Conservation (phyloP, 345 rosid species). For the Raphanus sativus region DNA sequence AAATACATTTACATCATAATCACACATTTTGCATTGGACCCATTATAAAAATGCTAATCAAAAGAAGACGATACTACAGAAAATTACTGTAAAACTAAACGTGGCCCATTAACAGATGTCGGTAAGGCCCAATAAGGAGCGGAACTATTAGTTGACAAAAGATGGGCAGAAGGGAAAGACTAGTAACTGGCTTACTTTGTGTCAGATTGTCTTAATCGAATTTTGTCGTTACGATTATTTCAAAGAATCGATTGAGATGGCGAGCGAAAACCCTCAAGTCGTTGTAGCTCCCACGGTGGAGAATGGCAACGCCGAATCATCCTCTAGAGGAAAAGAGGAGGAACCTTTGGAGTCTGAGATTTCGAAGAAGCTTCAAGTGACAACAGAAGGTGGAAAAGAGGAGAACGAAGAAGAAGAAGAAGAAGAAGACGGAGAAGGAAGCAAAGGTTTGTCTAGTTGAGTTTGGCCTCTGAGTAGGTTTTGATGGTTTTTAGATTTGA, state of each 20-base stretch:
- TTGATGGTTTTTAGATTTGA: neutral
- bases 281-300: conserved; percentile 40
- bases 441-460: conserved; percentile 46
- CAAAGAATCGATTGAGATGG: conserved; percentile 42
- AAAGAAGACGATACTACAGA: neutral
- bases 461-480: neutral
- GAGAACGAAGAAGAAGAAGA: conserved; percentile 42
- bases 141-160: neutral
- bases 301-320: conserved; percentile 36
- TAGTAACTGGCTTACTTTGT: conserved; percentile 1
- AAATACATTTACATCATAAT: neutral
- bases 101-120: neutral
- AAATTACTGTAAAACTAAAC: neutral
- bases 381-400: conserved; percentile 39
- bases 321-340: conserved; percentile 22
- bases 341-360: conserved; percentile 31
- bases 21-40: neutral
- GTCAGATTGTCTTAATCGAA: conserved; percentile 8
- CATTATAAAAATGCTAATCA: neutral
- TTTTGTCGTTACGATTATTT: neutral
- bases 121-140: conserved; percentile 12
- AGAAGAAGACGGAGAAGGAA: conserved; percentile 50
- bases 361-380: conserved; percentile 36
- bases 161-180: conserved; percentile 1
- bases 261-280: conserved; percentile 37